Evolutionary conservation across 441 rosid species (phyloP).

Genomic region (Erodium texanum): DNA sequence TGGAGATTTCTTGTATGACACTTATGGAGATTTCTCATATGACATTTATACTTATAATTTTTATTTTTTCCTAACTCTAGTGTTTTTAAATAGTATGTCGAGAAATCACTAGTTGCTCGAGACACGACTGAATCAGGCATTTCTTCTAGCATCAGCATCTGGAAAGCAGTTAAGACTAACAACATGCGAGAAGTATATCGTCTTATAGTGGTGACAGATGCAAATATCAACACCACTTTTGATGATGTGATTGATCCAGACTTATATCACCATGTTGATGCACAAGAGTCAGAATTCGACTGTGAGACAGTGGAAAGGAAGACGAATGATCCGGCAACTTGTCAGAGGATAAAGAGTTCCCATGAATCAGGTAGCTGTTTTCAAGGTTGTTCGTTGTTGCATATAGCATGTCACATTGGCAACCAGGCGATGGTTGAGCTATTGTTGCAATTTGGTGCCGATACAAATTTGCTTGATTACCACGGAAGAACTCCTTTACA

Average conservation of each 20-base stretch:
- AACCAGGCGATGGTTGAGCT: slow-evolving; percentile 66
- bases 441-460: slow-evolving; percentile 77
- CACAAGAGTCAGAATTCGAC: slow-evolving; percentile 20
- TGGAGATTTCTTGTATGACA: no score
- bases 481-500: slow-evolving; percentile 85
- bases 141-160: slow-evolving; percentile 31
- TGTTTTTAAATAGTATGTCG: slow-evolving; percentile 48
- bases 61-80: slow-evolving; percentile 9
- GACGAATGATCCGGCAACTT: slow-evolving; percentile 42
- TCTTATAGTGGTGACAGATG: slow-evolving; percentile 45
- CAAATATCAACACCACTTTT: slow-evolving; percentile 47
- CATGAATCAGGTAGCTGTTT: slow-evolving; percentile 59
- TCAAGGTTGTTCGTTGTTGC: slow-evolving; percentile 81
- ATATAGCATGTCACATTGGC: slow-evolving; percentile 61
- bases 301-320: slow-evolving; percentile 22
- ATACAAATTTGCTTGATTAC: slow-evolving; percentile 55
- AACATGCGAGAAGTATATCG: slow-evolving; percentile 68
- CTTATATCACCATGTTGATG: slow-evolving; percentile 31
- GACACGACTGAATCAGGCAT: slow-evolving; percentile 27
- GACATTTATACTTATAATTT: not conserved
- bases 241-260: slow-evolving; percentile 43
- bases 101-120: slow-evolving; percentile 48
- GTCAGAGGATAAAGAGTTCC: slow-evolving; percentile 51
- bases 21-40: not conserved
- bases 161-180: slow-evolving; percentile 68